A percentile compares a stretch with the other conserved stretches of the same genome.
phyloP scores from a whole-genome alignment of 306 rosid genomes.

The Parietaria judaica region DNA sequence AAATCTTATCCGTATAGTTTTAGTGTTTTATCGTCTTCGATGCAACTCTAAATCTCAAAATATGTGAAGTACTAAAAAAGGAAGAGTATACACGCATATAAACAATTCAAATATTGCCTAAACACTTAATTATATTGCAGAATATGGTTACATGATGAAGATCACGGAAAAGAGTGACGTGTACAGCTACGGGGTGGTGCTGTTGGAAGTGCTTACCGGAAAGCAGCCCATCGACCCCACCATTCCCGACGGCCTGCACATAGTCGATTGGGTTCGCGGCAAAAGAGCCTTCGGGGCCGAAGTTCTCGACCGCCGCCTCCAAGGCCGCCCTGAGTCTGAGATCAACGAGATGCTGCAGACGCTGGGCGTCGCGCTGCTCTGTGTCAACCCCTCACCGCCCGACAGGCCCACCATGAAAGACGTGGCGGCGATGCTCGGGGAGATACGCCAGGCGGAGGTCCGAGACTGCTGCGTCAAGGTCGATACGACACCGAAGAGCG shows the following conservation, averaged over 20 bases:
- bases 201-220: slow-evolving; percentile 70
- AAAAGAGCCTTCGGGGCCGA: slow-evolving; percentile 36
- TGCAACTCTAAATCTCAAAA: no score
- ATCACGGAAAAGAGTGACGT: slow-evolving; percentile 91
- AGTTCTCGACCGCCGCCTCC: slow-evolving; percentile 48
- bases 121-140: slow-evolving; percentile 25
- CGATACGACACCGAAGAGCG: slow-evolving; percentile 3
- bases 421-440: slow-evolving; percentile 71
- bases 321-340: slow-evolving; percentile 47
- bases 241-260: slow-evolving; percentile 77
- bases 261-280: slow-evolving; percentile 78
- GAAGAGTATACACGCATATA: no score
- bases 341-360: slow-evolving; percentile 67
- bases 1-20: no score
- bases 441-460: slow-evolving; percentile 50
- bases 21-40: no score
- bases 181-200: slow-evolving; percentile 77
- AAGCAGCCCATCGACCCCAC: slow-evolving; percentile 90
- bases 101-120: no score
- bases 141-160: slow-evolving; percentile 86
- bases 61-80: no score
- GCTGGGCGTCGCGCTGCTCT: slow-evolving; percentile 75
- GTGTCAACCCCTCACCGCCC: slow-evolving; percentile 58
- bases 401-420: slow-evolving; percentile 87
- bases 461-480: slow-evolving; percentile 37